A percentile compares a stretch with the other conserved stretches of the same genome.
Evolutionary conservation across 1,284 basidiomycete genomes (phyloP).

Genomic region (Baeospora myosura): DNA sequence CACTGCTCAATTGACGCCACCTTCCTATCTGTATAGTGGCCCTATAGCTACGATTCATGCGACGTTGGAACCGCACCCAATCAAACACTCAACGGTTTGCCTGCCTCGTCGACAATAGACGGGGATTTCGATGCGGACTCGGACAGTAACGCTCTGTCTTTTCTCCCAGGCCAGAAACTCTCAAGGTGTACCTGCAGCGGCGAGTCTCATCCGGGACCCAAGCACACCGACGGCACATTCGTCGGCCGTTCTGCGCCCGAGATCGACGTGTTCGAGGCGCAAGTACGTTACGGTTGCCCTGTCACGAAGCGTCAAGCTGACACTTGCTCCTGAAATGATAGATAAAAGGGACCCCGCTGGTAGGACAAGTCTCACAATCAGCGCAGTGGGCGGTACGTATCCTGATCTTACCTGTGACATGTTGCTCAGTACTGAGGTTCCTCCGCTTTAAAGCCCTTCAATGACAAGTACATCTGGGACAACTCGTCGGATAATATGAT

Average conservation of each 20-base stretch:
- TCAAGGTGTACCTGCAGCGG: slow-evolving; percentile 54
- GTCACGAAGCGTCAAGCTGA: neutral
- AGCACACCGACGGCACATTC: slow-evolving; percentile 43
- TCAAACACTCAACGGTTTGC: slow-evolving; percentile 34
- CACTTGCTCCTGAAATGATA: no score
- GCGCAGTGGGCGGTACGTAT: slow-evolving; percentile 24
- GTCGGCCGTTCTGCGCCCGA: slow-evolving; percentile 48
- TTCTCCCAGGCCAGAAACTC: slow-evolving; percentile 42
- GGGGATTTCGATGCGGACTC: slow-evolving; percentile 16
- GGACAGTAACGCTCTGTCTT: slow-evolving; percentile 18
- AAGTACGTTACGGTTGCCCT: slow-evolving; percentile 14
- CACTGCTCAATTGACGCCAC: slow-evolving; percentile 1
- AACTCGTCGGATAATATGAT: slow-evolving; percentile 7
- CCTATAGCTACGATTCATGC: slow-evolving; percentile 43
- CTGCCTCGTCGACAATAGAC: slow-evolving; percentile 29
- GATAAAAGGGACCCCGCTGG: neutral
- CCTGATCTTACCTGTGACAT: neutral
- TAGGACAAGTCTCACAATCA: slow-evolving; percentile 12
- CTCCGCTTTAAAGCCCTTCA: slow-evolving; percentile 7
- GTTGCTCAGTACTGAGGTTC: neutral
- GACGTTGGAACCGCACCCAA: slow-evolving; percentile 55
- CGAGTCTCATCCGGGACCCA: slow-evolving; percentile 54
- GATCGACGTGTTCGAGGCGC: slow-evolving; percentile 44
- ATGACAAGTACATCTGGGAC: slow-evolving; percentile 6
- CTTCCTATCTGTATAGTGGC: slow-evolving; percentile 26